A percentile compares a stretch with the other conserved stretches of the same genome.
These are phyloP conservation scores for Fusarium sp. DNA, from an alignment of 2,329 filamentous ascomycete species.

Conservation along the genomic window DNA sequence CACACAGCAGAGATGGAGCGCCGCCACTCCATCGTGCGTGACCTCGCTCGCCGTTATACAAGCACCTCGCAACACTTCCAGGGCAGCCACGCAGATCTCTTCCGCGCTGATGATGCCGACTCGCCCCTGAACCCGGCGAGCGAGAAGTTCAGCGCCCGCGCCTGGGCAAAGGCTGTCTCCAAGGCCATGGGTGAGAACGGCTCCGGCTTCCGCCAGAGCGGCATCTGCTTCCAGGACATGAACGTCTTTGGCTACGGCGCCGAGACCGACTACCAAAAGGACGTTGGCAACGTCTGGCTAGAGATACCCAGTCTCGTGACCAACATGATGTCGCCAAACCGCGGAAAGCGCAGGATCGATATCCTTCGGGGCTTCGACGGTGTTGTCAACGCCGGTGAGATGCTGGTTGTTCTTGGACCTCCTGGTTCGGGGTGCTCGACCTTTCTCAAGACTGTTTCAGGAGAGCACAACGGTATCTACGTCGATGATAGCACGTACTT, in stretches of 20 bases:
- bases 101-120: slow-evolving; percentile 36
- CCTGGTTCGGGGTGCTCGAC: slow-evolving; percentile 72
- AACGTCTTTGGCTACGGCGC: slow-evolving; percentile 59
- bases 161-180: slow-evolving; percentile 49
- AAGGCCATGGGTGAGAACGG: slow-evolving; percentile 43
- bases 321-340: slow-evolving; percentile 2
- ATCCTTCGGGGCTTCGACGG: slow-evolving; percentile 73
- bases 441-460: slow-evolving; percentile 66
- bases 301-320: slow-evolving; percentile 32
- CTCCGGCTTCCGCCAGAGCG: slow-evolving; percentile 44
- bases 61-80: slow-evolving; percentile 28
- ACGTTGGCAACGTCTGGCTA: slow-evolving; percentile 52
- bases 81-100: slow-evolving; percentile 31
- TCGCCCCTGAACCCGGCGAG: slow-evolving; percentile 62
- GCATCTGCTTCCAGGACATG: slow-evolving; percentile 58
- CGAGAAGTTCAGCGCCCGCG: slow-evolving; percentile 61
- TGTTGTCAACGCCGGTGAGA: slow-evolving; percentile 72
- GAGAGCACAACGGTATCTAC: slow-evolving; percentile 73
- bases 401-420: slow-evolving; percentile 76
- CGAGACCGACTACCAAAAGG: slow-evolving; percentile 61
- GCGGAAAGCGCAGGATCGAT: slow-evolving; percentile 37
- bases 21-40: slow-evolving; percentile 37
- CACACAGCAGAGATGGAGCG: slow-evolving; percentile 30
- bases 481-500: slow-evolving; percentile 58
- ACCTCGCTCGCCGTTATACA: slow-evolving; percentile 34